phyloP scores from a whole-genome alignment of 352 stramenopile genomes.

The Phytophthora nicotianae region DNA sequence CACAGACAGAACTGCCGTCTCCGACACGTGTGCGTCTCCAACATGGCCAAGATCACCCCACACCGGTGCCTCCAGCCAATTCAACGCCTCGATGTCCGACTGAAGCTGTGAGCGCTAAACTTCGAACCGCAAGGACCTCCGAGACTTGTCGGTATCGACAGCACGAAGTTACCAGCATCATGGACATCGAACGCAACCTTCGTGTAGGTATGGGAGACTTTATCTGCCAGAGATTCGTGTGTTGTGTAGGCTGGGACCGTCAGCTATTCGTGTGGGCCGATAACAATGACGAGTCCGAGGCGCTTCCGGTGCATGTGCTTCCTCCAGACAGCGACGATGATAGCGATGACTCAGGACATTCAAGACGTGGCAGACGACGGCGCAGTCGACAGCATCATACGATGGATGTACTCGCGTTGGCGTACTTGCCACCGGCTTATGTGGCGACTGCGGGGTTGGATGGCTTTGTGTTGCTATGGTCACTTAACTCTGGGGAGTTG shows the following conservation, averaged over 20 bases:
- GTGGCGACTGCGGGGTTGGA: slow-evolving; percentile 73
- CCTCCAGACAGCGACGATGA: slow-evolving; percentile 41
- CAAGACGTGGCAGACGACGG: slow-evolving; percentile 27
- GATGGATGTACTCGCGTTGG: slow-evolving; percentile 71
- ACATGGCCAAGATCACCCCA: slow-evolving; percentile 30
- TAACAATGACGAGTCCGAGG: slow-evolving; percentile 79
- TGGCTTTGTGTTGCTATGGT: slow-evolving; percentile 79
- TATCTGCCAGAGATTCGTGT: slow-evolving; percentile 82
- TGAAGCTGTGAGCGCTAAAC: too few species aligned
- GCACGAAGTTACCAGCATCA: slow-evolving; percentile 84
- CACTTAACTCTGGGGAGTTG: slow-evolving; percentile 77
- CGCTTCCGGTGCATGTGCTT: slow-evolving; percentile 61
- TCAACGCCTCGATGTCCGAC: slow-evolving; percentile 2
- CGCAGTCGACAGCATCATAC: slow-evolving; percentile 48
- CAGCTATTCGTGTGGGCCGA: slow-evolving; percentile 85
- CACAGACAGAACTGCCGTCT: slow-evolving; percentile 52
- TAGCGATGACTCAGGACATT: slow-evolving; percentile 19
- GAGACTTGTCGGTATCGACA: slow-evolving; percentile 58
- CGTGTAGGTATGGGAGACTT: slow-evolving; percentile 84
- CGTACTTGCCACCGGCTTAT: slow-evolving; percentile 75
- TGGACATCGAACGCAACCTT: slow-evolving; percentile 81
- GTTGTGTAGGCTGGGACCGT: slow-evolving; percentile 86
- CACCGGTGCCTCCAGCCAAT: slow-evolving; percentile 12
- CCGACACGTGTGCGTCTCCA: slow-evolving; percentile 46
- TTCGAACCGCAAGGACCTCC: slow-evolving; percentile 8